These are phyloP conservation scores for Fusarium tupiense DNA, from an alignment of 2,329 filamentous ascomycete genomes.

Conservation along the genomic window DNA sequence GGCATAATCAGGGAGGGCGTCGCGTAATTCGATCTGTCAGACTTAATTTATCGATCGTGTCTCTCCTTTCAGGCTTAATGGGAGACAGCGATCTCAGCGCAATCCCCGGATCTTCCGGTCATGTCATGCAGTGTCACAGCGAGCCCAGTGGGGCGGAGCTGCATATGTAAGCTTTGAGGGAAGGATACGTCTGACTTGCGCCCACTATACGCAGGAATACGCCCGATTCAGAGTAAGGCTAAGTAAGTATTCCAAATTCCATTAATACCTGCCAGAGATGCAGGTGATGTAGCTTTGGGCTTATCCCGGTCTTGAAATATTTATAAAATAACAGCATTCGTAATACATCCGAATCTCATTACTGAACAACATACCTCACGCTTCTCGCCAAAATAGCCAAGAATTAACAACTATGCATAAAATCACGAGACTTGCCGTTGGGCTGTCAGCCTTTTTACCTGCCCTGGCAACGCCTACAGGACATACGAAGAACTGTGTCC, in stretches of 20 bases:
- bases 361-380: fast-evolving
- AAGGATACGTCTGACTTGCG: neutral
- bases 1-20: fast-evolving
- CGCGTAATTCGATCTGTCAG: fast-evolving
- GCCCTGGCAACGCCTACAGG: neutral
- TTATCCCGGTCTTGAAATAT: fast-evolving
- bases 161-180: neutral
- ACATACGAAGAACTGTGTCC: neutral
- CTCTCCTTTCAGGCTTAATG: fast-evolving
- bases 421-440: fast-evolving
- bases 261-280: fast-evolving
- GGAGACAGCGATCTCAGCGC: fast-evolving
- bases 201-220: neutral
- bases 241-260: fast-evolving
- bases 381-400: fast-evolving
- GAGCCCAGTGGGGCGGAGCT: neutral
- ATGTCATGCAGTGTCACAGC: neutral
- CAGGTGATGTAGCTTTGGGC: neutral
- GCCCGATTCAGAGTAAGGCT: fast-evolving
- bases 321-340: neutral
- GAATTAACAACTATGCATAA: fast-evolving
- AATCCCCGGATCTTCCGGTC: neutral
- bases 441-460: fast-evolving
- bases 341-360: fast-evolving
- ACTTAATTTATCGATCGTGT: fast-evolving